Evolutionary conservation across 2,329 filamentous ascomycete genomes (phyloP), one percentile per base, ranked within the genome.

Genomic region (Alternaria postmessia): DNA sequence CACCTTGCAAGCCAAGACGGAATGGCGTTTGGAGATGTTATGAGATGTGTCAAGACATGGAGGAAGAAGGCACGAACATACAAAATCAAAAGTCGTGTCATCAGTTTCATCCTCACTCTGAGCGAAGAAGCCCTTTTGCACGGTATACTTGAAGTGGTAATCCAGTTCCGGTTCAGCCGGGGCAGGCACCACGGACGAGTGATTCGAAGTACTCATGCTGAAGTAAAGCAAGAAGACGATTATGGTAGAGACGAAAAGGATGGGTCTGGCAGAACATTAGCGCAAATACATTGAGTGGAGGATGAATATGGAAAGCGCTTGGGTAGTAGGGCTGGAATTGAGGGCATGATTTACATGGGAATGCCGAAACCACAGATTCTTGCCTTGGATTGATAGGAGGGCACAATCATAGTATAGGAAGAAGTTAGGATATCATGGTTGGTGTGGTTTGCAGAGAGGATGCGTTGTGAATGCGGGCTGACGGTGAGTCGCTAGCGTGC

Each of bases 61-160:
- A 39, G n/a, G 18, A 43, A 26, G 2, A 26, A 16, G 18, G 9
- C 5, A 11, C 30, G 11, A 12, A 61, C 69, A 51, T 72, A 91
- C 88, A 70, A 90, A 91, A 76, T 90, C 87, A 74, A 91, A 91
- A 1, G 75, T 83, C 1, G 68, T 75, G 2, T 87, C 77, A 60
- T 86, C 79, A 0, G 88, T 91, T 4, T 78, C 72, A 0, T 81
- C 72, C 32, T 89, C 84, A 66, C 89, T 88, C 68, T 91, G 89
- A 46, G 87, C 74, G 65, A 91, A 91, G 73, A 86, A 88, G 0
- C 87, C 89, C 6, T 81, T 80, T 0, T 89, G 81, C 0, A 87
- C 84, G 0, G 84, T 84, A 71, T 88, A 90, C 52, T 85, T 82
- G 70, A 88, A 85, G 61, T 85, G 81, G 24, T 66, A 72, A 18